These are phyloP conservation scores for Selenicereus undatus DNA, from an alignment of 148 eudicot species.

Conservation along the genomic window DNA sequence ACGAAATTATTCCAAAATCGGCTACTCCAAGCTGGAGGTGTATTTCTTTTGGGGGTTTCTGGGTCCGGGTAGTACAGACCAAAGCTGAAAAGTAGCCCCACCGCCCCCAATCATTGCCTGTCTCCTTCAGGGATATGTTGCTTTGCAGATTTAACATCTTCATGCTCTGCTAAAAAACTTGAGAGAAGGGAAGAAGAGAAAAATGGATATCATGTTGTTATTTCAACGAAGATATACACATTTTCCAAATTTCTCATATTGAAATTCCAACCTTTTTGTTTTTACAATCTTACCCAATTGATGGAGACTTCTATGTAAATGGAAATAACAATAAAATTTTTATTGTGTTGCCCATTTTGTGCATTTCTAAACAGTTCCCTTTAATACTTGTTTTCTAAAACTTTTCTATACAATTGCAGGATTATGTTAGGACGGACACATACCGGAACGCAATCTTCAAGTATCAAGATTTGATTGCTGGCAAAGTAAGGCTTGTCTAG, in stretches of 20 bases:
- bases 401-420: conserved; percentile 44
- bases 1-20: neutral
- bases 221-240: neutral
- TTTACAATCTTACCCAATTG: neutral
- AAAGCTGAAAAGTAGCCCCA: neutral
- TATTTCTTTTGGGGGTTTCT: neutral
- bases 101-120: neutral
- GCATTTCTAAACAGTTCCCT: neutral
- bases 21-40: neutral
- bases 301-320: neutral
- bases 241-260: neutral
- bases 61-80: neutral
- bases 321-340: neutral
- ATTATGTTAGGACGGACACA: conserved; percentile 87
- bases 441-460: conserved; percentile 85
- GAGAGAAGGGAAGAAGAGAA: neutral
- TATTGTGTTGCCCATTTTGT: neutral
- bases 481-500: conserved; percentile 59
- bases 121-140: neutral
- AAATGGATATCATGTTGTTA: neutral
- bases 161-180: neutral
- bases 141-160: neutral
- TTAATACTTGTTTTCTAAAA: neutral
- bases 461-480: conserved; percentile 63
- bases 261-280: neutral